Evolutionary conservation across 208 protist species (phyloP).

Genomic region (Crithidia sp.): DNA sequence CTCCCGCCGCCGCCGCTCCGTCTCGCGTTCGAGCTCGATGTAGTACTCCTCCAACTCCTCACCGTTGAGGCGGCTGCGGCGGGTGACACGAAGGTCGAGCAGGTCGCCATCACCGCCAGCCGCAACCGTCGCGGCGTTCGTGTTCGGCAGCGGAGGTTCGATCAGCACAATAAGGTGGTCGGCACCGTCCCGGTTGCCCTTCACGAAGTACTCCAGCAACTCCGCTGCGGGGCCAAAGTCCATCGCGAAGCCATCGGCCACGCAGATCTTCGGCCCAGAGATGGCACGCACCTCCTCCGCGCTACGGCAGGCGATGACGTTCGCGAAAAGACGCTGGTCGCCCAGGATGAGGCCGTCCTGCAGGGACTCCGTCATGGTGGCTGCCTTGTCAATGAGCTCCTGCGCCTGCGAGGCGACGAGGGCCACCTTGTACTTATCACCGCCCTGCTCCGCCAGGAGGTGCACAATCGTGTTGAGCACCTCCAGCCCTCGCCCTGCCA

Average conservation of each 20-base stretch:
- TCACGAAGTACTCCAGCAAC: slow-evolving; percentile 56
- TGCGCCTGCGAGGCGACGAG: slow-evolving; percentile 74
- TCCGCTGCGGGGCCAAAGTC: slow-evolving; percentile 81
- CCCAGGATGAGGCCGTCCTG: slow-evolving; percentile 76
- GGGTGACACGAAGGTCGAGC: slow-evolving; percentile 47
- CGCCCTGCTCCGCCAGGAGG: slow-evolving; percentile 74
- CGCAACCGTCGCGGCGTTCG: slow-evolving; percentile 58
- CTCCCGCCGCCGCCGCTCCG: slow-evolving; percentile 53
- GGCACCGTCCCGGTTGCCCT: slow-evolving; percentile 34
- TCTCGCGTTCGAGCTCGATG: slow-evolving; percentile 63
- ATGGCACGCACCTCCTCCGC: slow-evolving; percentile 69
- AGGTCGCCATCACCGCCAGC: slow-evolving; percentile 37
- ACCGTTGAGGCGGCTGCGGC: slow-evolving; percentile 61
- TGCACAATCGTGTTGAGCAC: slow-evolving; percentile 75
- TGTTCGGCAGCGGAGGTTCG: slow-evolving; percentile 45
- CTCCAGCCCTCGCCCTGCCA: slow-evolving; percentile 76
- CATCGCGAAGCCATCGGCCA: slow-evolving; percentile 79
- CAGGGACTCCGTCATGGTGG: slow-evolving; percentile 86
- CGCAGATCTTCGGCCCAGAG: slow-evolving; percentile 68
- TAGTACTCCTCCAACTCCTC: slow-evolving; percentile 92
- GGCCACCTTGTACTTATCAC: slow-evolving; percentile 83
- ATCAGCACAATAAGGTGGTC: slow-evolving; percentile 80
- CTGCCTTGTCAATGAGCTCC: slow-evolving; percentile 80
- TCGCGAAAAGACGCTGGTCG: slow-evolving; percentile 73
- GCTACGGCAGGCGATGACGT: slow-evolving; percentile 78